These are phyloP conservation scores for Solanum corneliomulleri DNA, from an alignment of 257 asterid species.

Conservation along the genomic window DNA sequence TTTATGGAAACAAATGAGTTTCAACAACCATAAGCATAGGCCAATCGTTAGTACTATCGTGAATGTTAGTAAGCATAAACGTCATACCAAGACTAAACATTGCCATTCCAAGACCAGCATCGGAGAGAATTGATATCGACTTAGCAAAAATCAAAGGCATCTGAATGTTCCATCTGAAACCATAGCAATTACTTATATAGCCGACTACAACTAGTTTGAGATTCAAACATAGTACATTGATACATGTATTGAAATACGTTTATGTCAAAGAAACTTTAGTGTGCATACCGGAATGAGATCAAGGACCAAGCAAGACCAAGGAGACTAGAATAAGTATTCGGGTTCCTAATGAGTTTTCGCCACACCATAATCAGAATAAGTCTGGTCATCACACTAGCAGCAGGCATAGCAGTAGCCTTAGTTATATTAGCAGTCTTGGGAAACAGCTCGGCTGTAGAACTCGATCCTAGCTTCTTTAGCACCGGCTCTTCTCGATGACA, in stretches of 20 bases:
- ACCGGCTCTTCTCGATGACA: constrained; percentile 40
- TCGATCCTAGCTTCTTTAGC: constrained; percentile 60
- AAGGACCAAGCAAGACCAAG: constrained; percentile 60
- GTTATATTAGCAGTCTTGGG: constrained; percentile 43
- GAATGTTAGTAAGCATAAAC: neutral
- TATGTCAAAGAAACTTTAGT: neutral
- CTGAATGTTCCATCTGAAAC: constrained; percentile 51
- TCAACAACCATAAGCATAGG: neutral
- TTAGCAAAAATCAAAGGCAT: constrained; percentile 58
- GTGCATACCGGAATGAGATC: constrained; percentile 38
- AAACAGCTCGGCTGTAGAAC: constrained; percentile 69
- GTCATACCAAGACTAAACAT: constrained; percentile 63
- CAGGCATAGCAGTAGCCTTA: constrained; percentile 51
- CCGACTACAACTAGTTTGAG: neutral
- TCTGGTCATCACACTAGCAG: constrained; percentile 64
- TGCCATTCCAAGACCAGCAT: constrained; percentile 82
- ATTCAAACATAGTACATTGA: neutral
- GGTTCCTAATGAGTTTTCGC: constrained; percentile 62
- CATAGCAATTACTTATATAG: neutral
- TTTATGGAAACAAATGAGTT: neutral
- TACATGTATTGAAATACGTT: neutral
- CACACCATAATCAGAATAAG: constrained; percentile 69
- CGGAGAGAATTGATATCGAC: constrained; percentile 52
- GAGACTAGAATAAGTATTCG: constrained; percentile 60
- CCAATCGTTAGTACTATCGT: neutral